Evolutionary conservation across 225 moss, liverwort and hornwort species (phyloP).

Genomic region (Marchantia polymorpha): DNA sequence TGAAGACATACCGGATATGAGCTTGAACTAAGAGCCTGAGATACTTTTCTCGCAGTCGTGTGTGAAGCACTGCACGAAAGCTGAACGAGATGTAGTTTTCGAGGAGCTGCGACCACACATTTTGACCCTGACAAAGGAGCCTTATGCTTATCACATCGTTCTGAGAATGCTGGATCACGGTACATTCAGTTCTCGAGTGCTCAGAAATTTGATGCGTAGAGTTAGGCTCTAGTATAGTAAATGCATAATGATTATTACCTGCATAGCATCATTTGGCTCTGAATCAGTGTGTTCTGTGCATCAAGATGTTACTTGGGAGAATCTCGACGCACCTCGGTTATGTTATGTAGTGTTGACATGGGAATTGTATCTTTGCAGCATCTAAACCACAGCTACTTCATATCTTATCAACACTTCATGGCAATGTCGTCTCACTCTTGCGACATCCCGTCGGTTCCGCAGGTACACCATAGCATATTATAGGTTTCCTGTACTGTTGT

Average conservation of each 20-base stretch:
- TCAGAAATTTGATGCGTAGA: not conserved
- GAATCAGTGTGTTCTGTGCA: not conserved
- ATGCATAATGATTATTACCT: not conserved
- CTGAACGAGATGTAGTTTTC: slow-evolving; percentile 70
- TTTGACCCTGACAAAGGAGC: slow-evolving; percentile 71
- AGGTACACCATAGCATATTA: slow-evolving; percentile 37
- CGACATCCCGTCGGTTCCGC: slow-evolving; percentile 98
- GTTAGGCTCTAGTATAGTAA: not conserved
- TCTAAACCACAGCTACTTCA: slow-evolving; percentile 79
- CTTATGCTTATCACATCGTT: slow-evolving; percentile 90
- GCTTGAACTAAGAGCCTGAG: not conserved
- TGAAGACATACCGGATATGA: not conserved
- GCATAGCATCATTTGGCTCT: not conserved
- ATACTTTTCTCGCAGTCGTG: slow-evolving; percentile 53
- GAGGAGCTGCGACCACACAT: slow-evolving; percentile 93
- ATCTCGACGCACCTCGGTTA: not conserved
- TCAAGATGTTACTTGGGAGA: not conserved
- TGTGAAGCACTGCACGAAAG: slow-evolving; percentile 73
- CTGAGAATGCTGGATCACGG: slow-evolving; percentile 94
- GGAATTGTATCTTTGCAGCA: slow-evolving; percentile 42
- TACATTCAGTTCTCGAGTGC: slow-evolving; percentile 23
- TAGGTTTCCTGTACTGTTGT: too few species aligned
- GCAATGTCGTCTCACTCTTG: slow-evolving; percentile 82
- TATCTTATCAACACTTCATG: slow-evolving; percentile 70
- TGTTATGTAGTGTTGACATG: not conserved